phyloP scores from a whole-genome alignment of 2,329 filamentous ascomycete genomes.

The Pseudogymnoascus sp. region DNA sequence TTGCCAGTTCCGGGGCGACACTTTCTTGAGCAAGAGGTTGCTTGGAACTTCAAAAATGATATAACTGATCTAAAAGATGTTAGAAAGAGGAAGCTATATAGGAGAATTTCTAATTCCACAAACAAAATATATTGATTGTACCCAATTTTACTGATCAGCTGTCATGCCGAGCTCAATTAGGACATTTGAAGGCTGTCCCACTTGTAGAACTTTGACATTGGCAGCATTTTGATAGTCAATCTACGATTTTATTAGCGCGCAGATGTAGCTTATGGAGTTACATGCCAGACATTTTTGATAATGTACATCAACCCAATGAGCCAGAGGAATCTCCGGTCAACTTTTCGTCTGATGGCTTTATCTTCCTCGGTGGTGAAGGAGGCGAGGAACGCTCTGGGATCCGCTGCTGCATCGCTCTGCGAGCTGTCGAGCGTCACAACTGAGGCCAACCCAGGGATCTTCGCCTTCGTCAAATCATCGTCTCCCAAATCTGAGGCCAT shows the following conservation, averaged over 20 bases:
- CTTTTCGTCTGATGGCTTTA: constrained; percentile 32
- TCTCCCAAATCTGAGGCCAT: constrained; percentile 9
- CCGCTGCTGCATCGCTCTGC: constrained; percentile 14
- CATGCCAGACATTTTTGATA: constrained; percentile 31
- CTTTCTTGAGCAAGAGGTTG: constrained; percentile 31
- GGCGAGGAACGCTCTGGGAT: constrained; percentile 27
- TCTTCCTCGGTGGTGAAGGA: constrained; percentile 33
- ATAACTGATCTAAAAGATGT: constrained; percentile 28
- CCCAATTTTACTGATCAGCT: constrained; percentile 34
- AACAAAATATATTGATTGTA: constrained; percentile 32
- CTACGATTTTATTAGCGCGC: constrained; percentile 10
- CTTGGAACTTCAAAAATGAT: constrained; percentile 34
- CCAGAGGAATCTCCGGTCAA: constrained; percentile 30
- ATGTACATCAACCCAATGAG: constrained; percentile 35
- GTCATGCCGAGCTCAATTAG: constrained; percentile 33
- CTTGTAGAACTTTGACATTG: constrained; percentile 35
- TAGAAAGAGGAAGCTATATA: not conserved
- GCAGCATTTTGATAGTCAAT: constrained; percentile 35
- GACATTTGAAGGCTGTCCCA: constrained; percentile 31
- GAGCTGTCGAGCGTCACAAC: constrained; percentile 10
- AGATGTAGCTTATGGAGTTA: not conserved
- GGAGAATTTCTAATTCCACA: constrained; percentile 11
- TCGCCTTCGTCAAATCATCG: constrained; percentile 9
- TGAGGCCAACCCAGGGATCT: not conserved
- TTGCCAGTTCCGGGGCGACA: constrained; percentile 31